Base-by-base conservation (phyloP, 1,284 basidiomycete genomes). In the Naganishia sp. region DNA sequence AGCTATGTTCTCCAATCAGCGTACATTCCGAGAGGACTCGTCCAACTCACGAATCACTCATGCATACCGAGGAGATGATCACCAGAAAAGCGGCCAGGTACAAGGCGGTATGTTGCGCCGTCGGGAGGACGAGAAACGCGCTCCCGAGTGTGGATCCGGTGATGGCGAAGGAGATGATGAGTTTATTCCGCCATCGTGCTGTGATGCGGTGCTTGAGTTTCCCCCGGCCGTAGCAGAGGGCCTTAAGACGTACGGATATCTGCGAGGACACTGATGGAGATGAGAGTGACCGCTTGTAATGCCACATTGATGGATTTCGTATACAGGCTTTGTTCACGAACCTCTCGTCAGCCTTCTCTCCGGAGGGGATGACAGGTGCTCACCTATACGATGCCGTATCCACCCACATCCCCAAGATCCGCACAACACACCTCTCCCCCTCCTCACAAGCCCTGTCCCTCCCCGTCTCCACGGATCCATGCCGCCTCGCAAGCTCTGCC, bases 321-420 rank as follows among this genome's bases (percentile, higher is more conserved):
- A 75, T 94, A 94, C 63, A 95, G 81, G 73, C 92, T 94, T 1
- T 18, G 18, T 1, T 10, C 1, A 39, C 15, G 45, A 39, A 48
- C 5, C 9, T 36, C 28, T 21, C 33, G 2, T 16, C 7, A 11
- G 23, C 31, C 4, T 21, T 55, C 49, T 9, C 31, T n/a, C 18
- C 28, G 18, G 52, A 25, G 23, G 39, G 18, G n/a, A 39, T 2
- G 44, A 7, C 55, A 6, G 18, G 2, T 63, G 16, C 86, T 56
- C 63, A 90, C 90, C 90, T 92, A 79, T 93, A 93, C 72, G 89
- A 90, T 1, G 91, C 90, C 16, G 84, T 90, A 74, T 94, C 91
- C 55, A 94, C 84, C 90, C 90, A 93, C 1, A 81, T 67, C 83
- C 90, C 77, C 52, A 77, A 48, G 39, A 81, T 73, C 48, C 39